Percentiles rank a stretch among this genome's conserved stretches.
Conservation (phyloP, 371 early-diverging fungal genomes). For the Blakeslea trispora region DNA sequence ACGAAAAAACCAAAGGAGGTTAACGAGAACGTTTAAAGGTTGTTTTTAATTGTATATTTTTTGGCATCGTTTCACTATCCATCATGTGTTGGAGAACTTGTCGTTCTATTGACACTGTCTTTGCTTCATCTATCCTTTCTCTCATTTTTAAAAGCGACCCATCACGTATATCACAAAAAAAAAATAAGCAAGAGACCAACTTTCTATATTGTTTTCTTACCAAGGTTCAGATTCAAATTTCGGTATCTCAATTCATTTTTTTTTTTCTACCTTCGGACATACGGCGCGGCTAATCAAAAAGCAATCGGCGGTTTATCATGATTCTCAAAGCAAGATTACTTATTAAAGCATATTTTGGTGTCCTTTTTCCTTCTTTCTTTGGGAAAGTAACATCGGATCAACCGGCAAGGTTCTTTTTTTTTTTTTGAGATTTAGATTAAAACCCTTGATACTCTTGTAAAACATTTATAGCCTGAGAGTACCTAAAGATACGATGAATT, state of each 20-base stretch:
- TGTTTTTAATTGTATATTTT: slow-evolving; percentile 3
- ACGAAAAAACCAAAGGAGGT: slow-evolving; percentile 24
- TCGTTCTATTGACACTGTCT: background rate
- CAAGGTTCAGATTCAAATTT: background rate
- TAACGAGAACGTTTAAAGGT: slow-evolving; percentile 18
- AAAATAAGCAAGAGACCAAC: background rate
- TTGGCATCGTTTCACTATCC: slow-evolving; percentile 12
- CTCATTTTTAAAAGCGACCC: background rate
- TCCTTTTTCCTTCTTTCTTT: no score
- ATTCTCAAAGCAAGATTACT: no score
- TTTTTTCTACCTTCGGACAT: background rate
- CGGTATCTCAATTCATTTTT: background rate
- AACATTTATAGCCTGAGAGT: no score
- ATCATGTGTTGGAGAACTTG: slow-evolving; percentile 10
- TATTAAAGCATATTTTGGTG: no score
- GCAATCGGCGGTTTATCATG: background rate
- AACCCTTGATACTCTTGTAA: no score
- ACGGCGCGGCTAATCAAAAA: background rate
- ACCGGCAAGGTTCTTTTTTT: no score
- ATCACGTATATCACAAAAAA: background rate
- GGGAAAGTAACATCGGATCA: no score
- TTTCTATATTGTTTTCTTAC: background rate
- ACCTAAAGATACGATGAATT: no score
- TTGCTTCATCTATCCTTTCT: background rate
- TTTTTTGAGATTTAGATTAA: no score